Conservation (phyloP, 441 rosid species). For the Kokia cookei region DNA sequence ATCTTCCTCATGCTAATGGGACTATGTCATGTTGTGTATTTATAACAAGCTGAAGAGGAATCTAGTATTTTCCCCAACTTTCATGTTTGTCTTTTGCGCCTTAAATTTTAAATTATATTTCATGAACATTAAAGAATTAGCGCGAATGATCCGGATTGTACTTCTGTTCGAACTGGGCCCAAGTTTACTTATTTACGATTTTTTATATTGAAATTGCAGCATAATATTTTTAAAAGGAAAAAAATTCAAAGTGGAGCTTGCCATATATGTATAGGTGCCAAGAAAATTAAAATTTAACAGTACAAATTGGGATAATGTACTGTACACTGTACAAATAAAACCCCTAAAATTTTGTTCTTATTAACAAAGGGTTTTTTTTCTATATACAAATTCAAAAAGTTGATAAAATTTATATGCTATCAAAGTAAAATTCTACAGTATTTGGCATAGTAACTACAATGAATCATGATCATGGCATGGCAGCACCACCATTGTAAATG, state of each 20-base stretch:
- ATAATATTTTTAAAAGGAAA: no score
- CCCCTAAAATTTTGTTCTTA: neutral
- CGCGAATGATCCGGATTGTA: neutral
- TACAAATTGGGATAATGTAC: neutral
- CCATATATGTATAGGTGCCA: neutral
- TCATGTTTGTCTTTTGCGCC: neutral
- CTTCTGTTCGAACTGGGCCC: neutral
- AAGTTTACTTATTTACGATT: neutral
- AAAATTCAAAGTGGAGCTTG: neutral
- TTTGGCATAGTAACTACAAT: slow-evolving; percentile 2
- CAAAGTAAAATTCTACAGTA: neutral
- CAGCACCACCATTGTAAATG: slow-evolving; percentile 12
- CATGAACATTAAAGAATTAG: neutral
- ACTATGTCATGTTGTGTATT: neutral
- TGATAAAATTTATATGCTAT: neutral
- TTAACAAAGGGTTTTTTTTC: neutral
- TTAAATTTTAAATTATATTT: neutral
- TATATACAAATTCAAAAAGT: neutral
- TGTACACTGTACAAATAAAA: neutral
- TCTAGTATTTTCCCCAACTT: neutral
- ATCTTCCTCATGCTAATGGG: neutral
- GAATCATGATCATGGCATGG: slow-evolving; percentile 22
- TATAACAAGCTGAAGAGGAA: neutral
- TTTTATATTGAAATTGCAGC: neutral
- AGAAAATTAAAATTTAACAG: neutral